phyloP scores from a whole-genome alignment of 768 basidiomycete species.

The Steccherinum ochraceum region DNA sequence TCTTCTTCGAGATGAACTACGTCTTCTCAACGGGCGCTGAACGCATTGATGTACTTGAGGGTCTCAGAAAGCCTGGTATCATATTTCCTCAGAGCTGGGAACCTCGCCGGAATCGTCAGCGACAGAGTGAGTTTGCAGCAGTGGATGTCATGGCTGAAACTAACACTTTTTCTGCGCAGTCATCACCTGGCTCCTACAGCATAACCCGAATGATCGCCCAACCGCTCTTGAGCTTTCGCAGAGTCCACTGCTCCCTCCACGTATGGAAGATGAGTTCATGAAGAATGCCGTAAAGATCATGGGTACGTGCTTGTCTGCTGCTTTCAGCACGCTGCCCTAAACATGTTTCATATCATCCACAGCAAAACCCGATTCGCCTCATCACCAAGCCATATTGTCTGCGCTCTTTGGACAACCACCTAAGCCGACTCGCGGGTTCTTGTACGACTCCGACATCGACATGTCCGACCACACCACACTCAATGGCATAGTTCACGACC shows the following conservation, averaged over 20 bases:
- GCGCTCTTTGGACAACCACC: conserved; percentile 73
- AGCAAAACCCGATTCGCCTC: conserved; percentile 79
- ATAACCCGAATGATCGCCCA: conserved; percentile 74
- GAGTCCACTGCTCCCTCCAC: conserved; percentile 67
- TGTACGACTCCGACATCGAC: conserved; percentile 70
- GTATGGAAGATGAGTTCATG: conserved; percentile 82
- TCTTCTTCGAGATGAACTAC: conserved; percentile 97
- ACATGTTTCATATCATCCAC: neutral
- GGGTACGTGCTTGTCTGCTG: conserved; percentile 35
- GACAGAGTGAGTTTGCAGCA: conserved; percentile 51
- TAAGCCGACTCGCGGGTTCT: conserved; percentile 54
- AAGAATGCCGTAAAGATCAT: conserved; percentile 73
- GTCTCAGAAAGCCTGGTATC: conserved; percentile 65
- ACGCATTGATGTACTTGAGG: conserved; percentile 76
- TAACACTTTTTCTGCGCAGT: conserved; percentile 34
- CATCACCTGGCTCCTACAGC: conserved; percentile 74
- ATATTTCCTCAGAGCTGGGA: conserved; percentile 79
- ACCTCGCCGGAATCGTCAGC: conserved; percentile 48
- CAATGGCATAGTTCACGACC: conserved; percentile 72
- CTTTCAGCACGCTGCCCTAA: neutral
- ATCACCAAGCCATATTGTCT: conserved; percentile 71
- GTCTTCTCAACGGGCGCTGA: conserved; percentile 76
- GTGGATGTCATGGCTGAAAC: neutral
- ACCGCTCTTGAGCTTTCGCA: conserved; percentile 80
- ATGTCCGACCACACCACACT: conserved; percentile 64